phyloP scores from a whole-genome alignment of 768 basidiomycete species.

The Trametes gibbosa region DNA sequence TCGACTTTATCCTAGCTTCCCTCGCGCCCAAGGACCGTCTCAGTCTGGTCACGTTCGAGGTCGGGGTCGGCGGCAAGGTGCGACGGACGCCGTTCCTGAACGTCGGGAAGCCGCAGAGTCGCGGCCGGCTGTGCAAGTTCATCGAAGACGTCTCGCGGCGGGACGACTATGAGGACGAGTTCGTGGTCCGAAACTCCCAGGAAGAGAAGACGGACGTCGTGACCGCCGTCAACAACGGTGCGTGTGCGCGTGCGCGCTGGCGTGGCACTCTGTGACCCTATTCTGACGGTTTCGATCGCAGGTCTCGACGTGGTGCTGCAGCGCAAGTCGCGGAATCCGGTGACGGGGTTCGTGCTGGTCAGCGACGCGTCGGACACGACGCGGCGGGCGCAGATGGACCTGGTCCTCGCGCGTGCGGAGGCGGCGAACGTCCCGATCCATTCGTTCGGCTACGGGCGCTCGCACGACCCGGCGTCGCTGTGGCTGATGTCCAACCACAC shows the following conservation, averaged over 20 bases:
- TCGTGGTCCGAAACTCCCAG: slow-evolving; percentile 67
- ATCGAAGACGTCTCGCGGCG: slow-evolving; percentile 63
- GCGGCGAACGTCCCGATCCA: slow-evolving; percentile 97
- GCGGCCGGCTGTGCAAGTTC: slow-evolving; percentile 69
- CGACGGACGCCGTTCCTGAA: slow-evolving; percentile 93
- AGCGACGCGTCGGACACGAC: slow-evolving; percentile 92
- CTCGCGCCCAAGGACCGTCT: slow-evolving; percentile 77
- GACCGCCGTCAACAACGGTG: slow-evolving; percentile 95
- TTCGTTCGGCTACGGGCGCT: slow-evolving; percentile 93
- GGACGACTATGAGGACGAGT: slow-evolving; percentile 53
- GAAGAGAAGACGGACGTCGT: slow-evolving; percentile 98
- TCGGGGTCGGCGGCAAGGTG: slow-evolving; percentile 77
- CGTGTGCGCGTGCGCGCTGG: slow-evolving; percentile 6
- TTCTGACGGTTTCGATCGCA: slow-evolving; percentile 26
- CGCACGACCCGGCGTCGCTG: slow-evolving; percentile 94
- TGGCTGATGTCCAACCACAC: slow-evolving; percentile 99
- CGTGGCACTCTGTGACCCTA: background rate
- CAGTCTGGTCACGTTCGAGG: slow-evolving; percentile 90
- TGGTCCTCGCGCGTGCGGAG: slow-evolving; percentile 94
- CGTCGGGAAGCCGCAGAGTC: slow-evolving; percentile 65
- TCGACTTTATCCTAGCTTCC: slow-evolving; percentile 83
- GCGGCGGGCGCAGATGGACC: slow-evolving; percentile 94
- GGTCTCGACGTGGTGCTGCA: slow-evolving; percentile 93
- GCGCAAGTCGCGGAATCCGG: slow-evolving; percentile 85
- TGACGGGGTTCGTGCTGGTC: slow-evolving; percentile 90